These are phyloP conservation scores for Globisporangium uncinulatum DNA, from an alignment of 352 stramenopile genomes.

Conservation along the genomic window DNA sequence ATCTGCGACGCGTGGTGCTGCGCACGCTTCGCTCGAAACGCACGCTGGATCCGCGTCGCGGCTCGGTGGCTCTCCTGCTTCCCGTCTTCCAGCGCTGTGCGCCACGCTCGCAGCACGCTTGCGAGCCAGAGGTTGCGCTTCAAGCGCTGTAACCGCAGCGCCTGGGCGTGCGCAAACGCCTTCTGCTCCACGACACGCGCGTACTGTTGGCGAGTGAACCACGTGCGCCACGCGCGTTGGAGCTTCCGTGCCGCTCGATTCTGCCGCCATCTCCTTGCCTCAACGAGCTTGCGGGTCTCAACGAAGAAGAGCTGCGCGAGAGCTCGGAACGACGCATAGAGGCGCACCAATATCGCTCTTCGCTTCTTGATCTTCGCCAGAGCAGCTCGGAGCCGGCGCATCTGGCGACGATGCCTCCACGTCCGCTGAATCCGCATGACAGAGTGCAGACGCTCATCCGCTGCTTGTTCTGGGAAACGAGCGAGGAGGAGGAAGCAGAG, in stretches of 20 bases:
- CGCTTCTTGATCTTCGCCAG: conserved; percentile 31
- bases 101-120: conserved; percentile 24
- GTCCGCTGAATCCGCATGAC: conserved; percentile 29
- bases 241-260: conserved; percentile 39
- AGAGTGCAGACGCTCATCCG: conserved; percentile 16
- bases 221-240: conserved; percentile 33
- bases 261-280: conserved; percentile 24
- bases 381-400: conserved; percentile 17
- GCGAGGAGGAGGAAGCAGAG: conserved; percentile 52
- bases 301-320: conserved; percentile 42
- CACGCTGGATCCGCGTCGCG: conserved; percentile 41
- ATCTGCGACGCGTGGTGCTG: conserved; percentile 33
- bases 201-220: conserved; percentile 41
- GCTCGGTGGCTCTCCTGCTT: conserved; percentile 18
- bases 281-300: conserved; percentile 27
- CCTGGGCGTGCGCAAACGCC: conserved; percentile 10
- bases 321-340: conserved; percentile 37
- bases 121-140: conserved; percentile 12
- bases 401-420: conserved; percentile 23
- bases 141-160: conserved; percentile 7
- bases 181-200: conserved; percentile 32
- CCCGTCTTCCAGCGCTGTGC: conserved; percentile 8
- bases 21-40: conserved; percentile 34
- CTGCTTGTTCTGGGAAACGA: conserved; percentile 24
- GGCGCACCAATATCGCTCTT: conserved; percentile 29